Base-by-base conservation (phyloP, 371 early-diverging fungal species). In the Chytridium lagenaria region DNA sequence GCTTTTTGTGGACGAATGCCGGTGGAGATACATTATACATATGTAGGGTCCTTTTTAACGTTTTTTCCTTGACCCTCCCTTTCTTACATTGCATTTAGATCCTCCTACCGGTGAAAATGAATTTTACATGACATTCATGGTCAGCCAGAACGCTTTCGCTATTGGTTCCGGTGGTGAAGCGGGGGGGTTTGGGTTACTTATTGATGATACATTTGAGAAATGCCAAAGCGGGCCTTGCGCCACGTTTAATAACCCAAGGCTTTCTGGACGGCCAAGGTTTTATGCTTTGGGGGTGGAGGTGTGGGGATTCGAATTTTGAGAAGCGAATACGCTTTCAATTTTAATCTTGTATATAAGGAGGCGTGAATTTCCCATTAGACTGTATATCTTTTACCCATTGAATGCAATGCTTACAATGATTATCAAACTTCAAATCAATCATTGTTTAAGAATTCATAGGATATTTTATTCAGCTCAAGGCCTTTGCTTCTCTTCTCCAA, bases 1-100 rank as follows among this genome's bases (percentile, higher is more conserved):
- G 94, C 94, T 95, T 68, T 30, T 40, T 68, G 50, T 68, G 68
- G 68, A 51, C 68, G 1, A 33, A 51, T 51, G 51, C 50, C 7
- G 68, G 68, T 5, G 68, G 68, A 28, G 68, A 68, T 1, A 28
- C 36, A 5, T 23, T 68, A 2, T 49, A 51, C 30, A 36, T 68
- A 51, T 68, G 67, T 66, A 28, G 40, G 67, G 57, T 30, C 23
- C 7, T 26, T 57, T 30, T 57, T 57, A n/a, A 57, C 10, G 5
- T 57, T 57, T 44, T 44, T 7, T 19, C 44, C 7, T 44, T 44
- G 19, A 44, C 44, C 12, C 44, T 44, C 12, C 44, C 44, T 44
- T 44, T 44, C 44, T 19, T 44, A 44, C 44, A 19, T 44, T 57
- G 57, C 57, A 12, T 57, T 31, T 34, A 66, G 67, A 68, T 34